Evolutionary conservation across 208 protist species (phyloP).

Genomic region (Crithidia bombi): DNA sequence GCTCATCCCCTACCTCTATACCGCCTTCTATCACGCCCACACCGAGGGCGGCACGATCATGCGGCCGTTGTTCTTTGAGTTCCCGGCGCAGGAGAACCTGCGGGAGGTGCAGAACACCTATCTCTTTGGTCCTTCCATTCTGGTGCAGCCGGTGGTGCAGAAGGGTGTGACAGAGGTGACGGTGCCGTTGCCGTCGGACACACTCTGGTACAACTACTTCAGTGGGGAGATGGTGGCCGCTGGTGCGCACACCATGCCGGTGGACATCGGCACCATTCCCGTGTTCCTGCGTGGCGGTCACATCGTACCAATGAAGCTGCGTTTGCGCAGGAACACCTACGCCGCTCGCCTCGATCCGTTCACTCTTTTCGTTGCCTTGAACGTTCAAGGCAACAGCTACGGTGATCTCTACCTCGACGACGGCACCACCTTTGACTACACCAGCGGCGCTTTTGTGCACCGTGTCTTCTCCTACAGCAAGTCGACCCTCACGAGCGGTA

Average conservation of each 20-base stretch:
- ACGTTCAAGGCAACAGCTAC: slow-evolving; percentile 59
- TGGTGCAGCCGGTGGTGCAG: slow-evolving; percentile 89
- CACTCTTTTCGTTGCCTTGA: slow-evolving; percentile 93
- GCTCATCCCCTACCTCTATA: slow-evolving; percentile 98
- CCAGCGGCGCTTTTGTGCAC: slow-evolving; percentile 53
- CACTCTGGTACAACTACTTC: slow-evolving; percentile 78
- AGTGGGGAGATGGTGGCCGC: slow-evolving; percentile 39
- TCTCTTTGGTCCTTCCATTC: slow-evolving; percentile 88
- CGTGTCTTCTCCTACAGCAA: slow-evolving; percentile 60
- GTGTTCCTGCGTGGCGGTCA: slow-evolving; percentile 93
- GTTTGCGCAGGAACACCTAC: slow-evolving; percentile 83
- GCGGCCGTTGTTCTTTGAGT: slow-evolving; percentile 95
- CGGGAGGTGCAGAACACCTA: slow-evolving; percentile 91
- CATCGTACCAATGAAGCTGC: slow-evolving; percentile 92
- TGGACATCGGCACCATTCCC: slow-evolving; percentile 89
- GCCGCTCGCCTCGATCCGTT: slow-evolving; percentile 92
- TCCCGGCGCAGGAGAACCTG: slow-evolving; percentile 84
- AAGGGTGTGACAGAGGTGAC: slow-evolving; percentile 45
- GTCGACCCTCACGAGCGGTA: slow-evolving; percentile 36
- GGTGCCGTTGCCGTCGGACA: slow-evolving; percentile 81
- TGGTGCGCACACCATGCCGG: slow-evolving; percentile 30
- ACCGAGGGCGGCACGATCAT: slow-evolving; percentile 89
- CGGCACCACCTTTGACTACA: slow-evolving; percentile 71
- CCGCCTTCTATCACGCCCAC: slow-evolving; percentile 91
- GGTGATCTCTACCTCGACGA: slow-evolving; percentile 86